phyloP scores from a whole-genome alignment of 139 green algal species.

The Chloropicon primus region DNA sequence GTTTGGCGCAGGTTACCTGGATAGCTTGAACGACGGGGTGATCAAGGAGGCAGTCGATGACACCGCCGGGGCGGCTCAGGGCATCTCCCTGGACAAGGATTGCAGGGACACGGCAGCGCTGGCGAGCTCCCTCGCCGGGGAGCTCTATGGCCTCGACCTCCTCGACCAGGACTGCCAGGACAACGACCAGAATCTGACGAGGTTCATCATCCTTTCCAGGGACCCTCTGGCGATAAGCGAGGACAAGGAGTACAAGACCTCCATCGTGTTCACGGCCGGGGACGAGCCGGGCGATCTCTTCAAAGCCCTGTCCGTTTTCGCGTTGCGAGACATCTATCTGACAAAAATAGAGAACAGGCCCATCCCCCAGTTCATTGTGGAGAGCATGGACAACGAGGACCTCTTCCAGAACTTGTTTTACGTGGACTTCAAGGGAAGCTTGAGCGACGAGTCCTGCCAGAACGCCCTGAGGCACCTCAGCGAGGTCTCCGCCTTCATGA shows the following conservation, averaged over 20 bases:
- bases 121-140: conserved; percentile 43
- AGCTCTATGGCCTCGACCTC: conserved; percentile 57
- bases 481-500: neutral
- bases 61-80: conserved; percentile 76
- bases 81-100: conserved; percentile 25
- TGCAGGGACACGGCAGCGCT: conserved; percentile 39
- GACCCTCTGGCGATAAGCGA: conserved; percentile 63
- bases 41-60: conserved; percentile 75
- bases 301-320: conserved; percentile 91
- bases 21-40: conserved; percentile 17
- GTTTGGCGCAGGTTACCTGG: neutral
- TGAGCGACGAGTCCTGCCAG: conserved; percentile 58
- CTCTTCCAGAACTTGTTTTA: conserved; percentile 97
- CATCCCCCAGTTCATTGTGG: conserved; percentile 42
- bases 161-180: conserved; percentile 71
- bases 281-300: conserved; percentile 82
- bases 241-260: conserved; percentile 55
- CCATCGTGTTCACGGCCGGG: conserved; percentile 74
- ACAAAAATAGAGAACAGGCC: conserved; percentile 92
- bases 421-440: conserved; percentile 78
- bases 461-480: conserved; percentile 85
- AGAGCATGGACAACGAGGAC: neutral
- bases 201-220: conserved; percentile 86
- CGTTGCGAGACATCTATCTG: conserved; percentile 90
- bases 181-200: conserved; percentile 48